A percentile compares a stretch with the other conserved stretches of the same genome.
These are phyloP conservation scores for Tephrocybe rancida DNA, from an alignment of 768 basidiomycete genomes.

Conservation along the genomic window DNA sequence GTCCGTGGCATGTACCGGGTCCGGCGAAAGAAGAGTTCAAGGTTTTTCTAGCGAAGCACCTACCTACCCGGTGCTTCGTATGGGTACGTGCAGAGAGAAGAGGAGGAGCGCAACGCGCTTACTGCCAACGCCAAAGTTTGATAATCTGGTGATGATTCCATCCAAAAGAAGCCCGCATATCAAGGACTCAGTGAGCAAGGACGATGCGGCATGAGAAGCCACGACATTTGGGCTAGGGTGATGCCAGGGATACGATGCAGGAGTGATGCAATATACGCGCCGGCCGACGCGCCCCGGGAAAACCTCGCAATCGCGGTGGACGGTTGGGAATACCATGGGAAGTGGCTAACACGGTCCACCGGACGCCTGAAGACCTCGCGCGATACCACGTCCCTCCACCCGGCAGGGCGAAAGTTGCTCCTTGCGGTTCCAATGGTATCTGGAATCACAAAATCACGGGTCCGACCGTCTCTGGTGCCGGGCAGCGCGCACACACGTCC, in stretches of 20 bases:
- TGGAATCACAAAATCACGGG: constrained; percentile 11
- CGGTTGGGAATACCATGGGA: not conserved
- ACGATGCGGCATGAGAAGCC: not conserved
- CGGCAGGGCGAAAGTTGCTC: constrained; percentile 4
- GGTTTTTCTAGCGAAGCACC: not conserved
- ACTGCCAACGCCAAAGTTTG: constrained; percentile 1
- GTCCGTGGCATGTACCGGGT: constrained; percentile 4
- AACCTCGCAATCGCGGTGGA: constrained; percentile 8
- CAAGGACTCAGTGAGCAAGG: not conserved
- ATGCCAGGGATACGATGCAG: not conserved
- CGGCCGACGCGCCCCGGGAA: not conserved
- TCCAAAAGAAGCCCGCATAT: constrained; percentile 2
- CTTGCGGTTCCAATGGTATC: constrained; percentile 8
- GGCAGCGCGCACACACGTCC: constrained; percentile 6
- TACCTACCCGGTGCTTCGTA: constrained; percentile 8
- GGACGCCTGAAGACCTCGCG: constrained; percentile 1
- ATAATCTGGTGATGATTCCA: constrained; percentile 5
- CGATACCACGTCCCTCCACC: not conserved
- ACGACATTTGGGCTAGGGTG: not conserved
- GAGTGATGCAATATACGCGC: not conserved
- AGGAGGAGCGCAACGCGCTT: not conserved
- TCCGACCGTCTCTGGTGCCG: constrained; percentile 14
- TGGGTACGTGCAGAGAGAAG: not conserved
- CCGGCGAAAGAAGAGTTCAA: constrained; percentile 3
- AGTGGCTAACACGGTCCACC: constrained; percentile 4